Evolutionary conservation across 2,329 filamentous ascomycete genomes (phyloP), one percentile per base, ranked within the genome.

Genomic region (Fusarium mexicanum): DNA sequence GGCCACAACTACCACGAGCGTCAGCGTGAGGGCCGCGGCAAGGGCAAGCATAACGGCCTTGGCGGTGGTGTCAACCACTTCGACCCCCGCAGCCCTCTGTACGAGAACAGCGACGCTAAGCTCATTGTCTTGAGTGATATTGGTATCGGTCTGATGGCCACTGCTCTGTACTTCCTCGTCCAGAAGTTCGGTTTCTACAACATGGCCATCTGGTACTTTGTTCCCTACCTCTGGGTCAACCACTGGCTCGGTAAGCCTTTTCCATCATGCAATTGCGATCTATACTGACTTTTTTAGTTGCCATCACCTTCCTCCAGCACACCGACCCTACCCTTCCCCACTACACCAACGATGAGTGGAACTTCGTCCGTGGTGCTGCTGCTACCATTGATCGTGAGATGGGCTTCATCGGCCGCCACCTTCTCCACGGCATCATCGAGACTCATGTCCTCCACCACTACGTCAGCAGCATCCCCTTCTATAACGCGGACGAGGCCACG

Each of bases 371-470:
- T 77, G 96, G 96, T 79, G 96, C 96, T 66, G 95, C 95, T 67
- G 95, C 96, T 67, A 98, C 96, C 72, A 98, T 98, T 79, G 96
- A 98, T 82, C 95, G 96, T 79, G 96, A 98, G 84, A 97, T 98
- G 81, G 96, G 96, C 72, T 98, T 98, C 88, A 92, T 98, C 81
- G 96, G 96, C 69, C 94, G 95, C 79, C 89, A 93, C 78, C 89
- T 98, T 71, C 88, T 98, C 83, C 96, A 98, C 88, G 96, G 95
- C 80, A 98, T 98, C 84, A 92, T 98, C 83, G 96, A 98, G 88
- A 98, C 96, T 55, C 96, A 98, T 86, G 96, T 98, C 69, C 93
- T 98, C 70, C 96, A 98, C 88, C 96, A 98, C 90, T 98, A 98
- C 85, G 91, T 98, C 83, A 96, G 93, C 85, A 94, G 91, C 80